These are phyloP conservation scores for Syzygium aqueum DNA, from an alignment of 345 rosid species.

Conservation along the genomic window DNA sequence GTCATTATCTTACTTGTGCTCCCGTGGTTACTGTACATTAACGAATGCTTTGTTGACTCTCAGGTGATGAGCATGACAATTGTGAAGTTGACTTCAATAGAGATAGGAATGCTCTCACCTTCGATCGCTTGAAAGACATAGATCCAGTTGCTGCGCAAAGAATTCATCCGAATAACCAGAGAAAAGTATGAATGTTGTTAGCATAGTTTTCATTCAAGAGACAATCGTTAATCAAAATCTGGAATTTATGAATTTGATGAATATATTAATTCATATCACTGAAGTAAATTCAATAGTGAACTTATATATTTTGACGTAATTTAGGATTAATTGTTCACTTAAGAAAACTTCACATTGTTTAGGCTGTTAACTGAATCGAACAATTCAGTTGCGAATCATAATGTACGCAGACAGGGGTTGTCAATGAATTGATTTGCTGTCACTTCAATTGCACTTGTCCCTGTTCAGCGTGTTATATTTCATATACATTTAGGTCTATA, in stretches of 20 bases:
- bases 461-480: neutral
- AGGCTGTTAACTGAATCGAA: neutral
- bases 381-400: neutral
- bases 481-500: neutral
- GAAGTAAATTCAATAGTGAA: neutral
- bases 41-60: neutral
- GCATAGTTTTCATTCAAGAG: neutral
- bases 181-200: constrained; percentile 45
- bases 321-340: neutral
- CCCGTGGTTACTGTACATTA: neutral
- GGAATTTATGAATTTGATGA: neutral
- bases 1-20: neutral
- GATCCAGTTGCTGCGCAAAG: constrained; percentile 92
- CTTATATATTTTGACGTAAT: neutral
- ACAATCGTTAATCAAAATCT: neutral
- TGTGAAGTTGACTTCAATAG: constrained; percentile 13
- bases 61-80: constrained; percentile 30
- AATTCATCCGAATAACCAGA: constrained; percentile 78
- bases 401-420: neutral
- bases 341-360: neutral
- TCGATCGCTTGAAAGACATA: constrained; percentile 57
- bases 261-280: neutral
- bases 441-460: too few species aligned
- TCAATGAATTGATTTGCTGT: neutral
- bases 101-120: constrained; percentile 23